Evolutionary conservation across 2,329 filamentous ascomycete species (phyloP), one percentile per base, ranked within the genome.

Genomic region (Biscogniauxia sp.): DNA sequence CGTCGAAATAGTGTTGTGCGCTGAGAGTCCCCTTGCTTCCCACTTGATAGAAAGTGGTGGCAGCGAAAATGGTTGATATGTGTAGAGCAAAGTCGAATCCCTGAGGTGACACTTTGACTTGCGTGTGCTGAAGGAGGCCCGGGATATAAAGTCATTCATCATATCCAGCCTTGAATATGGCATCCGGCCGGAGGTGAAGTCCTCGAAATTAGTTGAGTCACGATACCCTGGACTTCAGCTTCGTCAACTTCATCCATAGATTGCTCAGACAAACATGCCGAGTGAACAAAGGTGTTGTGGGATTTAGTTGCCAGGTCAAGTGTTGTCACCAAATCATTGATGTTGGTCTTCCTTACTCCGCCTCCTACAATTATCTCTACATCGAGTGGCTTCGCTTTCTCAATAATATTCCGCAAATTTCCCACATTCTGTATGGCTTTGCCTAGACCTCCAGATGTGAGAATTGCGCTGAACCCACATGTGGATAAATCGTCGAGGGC

Each of bases 291-390:
- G 4, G 78, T 68, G 45, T 65, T 63, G 23, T 53, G 52, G 5
- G 59, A 59, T 32, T 70, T 66, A 23, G 62, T 61, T 32, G 63
- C 65, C 20, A 81, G 61, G 4, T 58, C 64, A 2, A 73, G 59
- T 15, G 20, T 59, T 8, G 62, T 61, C 4, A 70, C 68, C 8
- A 80, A 57, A 2, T 60, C 56, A 6, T 20, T 37, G 7, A 80
- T 69, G 59, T 81, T 83, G n/a, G 59, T 59, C 51, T 72, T 75
- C 51, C 81, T 74, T 19, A 84, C 75, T 1, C 83, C 83, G 0
- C 84, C 84, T 0, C 83, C 83, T 3, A 83, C 74, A 15, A 86
- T 76, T 53, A 86, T 70, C 68, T 85, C 78, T 1, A 84, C 66
- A 19, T 65, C 61, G 0, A 64, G 65, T 1, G 56, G 17, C 23